Evolutionary conservation across 2,329 filamentous ascomycete genomes (phyloP).

Genomic region (Coleophoma cylindrospora): DNA sequence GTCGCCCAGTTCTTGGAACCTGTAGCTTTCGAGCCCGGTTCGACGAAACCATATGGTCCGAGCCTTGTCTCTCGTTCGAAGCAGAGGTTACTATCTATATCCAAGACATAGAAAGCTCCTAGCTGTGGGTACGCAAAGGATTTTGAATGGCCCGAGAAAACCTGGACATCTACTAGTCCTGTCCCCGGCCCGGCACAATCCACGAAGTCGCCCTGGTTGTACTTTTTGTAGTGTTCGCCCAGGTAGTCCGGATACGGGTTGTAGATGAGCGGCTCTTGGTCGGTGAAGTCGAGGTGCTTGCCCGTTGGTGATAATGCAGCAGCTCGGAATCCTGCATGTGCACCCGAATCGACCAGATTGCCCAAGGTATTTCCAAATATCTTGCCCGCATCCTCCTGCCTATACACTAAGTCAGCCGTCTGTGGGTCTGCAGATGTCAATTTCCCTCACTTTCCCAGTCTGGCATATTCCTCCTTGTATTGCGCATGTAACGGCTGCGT

Average conservation of each 20-base stretch:
- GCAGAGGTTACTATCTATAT: constrained; percentile 58
- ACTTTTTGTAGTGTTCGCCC: constrained; percentile 50
- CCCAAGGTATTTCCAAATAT: constrained; percentile 54
- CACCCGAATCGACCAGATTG: constrained; percentile 34
- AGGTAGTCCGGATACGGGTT: constrained; percentile 71
- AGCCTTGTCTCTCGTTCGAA: constrained; percentile 67
- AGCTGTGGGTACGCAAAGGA: constrained; percentile 56
- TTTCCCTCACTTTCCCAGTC: constrained; percentile 12
- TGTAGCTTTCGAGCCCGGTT: constrained; percentile 21
- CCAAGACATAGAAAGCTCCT: constrained; percentile 56
- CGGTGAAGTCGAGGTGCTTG: constrained; percentile 34
- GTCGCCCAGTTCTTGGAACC: constrained; percentile 50
- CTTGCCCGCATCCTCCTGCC: constrained; percentile 40
- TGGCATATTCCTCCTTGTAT: constrained; percentile 14
- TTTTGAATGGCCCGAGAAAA: constrained; percentile 56
- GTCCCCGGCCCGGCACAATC: constrained; percentile 59
- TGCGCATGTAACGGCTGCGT: constrained; percentile 8
- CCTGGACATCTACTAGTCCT: constrained; percentile 49
- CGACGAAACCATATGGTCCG: constrained; percentile 56
- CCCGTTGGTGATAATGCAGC: constrained; percentile 24
- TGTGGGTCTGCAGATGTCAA: constrained; percentile 13
- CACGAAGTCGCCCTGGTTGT: constrained; percentile 52
- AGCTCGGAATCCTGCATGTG: constrained; percentile 26
- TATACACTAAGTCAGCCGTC: constrained; percentile 19
- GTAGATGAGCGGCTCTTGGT: constrained; percentile 51